Percentiles rank a stretch among this genome's conserved stretches.
phyloP scores from a whole-genome alignment of 2,329 filamentous ascomycete genomes.

The Zarea fungicola region DNA sequence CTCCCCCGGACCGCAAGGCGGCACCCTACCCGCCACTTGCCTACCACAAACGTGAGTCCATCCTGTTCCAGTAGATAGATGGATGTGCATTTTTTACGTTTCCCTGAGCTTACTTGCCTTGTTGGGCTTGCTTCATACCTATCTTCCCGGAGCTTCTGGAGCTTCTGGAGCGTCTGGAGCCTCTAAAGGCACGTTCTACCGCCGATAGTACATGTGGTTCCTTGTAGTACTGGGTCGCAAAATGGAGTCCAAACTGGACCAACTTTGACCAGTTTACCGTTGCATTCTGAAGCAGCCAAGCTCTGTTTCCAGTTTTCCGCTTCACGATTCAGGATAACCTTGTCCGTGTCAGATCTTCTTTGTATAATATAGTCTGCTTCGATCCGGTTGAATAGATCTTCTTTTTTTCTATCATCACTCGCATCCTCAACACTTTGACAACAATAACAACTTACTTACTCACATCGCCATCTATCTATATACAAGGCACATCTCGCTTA shows the following conservation, averaged over 20 bases:
- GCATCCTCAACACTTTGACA: not conserved
- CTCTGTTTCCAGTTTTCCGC: not conserved
- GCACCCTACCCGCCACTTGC: no score
- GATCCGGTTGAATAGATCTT: not conserved
- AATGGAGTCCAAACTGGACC: conserved; percentile 6
- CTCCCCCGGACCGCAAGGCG: conserved; percentile 1
- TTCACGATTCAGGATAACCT: not conserved
- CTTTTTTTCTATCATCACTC: not conserved
- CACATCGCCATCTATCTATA: not conserved
- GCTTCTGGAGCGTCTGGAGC: no score
- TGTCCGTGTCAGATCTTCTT: conserved; percentile 1
- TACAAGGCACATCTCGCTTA: not conserved
- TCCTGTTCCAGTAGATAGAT: no score
- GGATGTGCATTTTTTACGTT: no score
- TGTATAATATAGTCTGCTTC: conserved; percentile 6
- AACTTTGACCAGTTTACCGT: conserved; percentile 7
- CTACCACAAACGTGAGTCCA: no score
- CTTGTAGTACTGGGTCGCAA: not conserved
- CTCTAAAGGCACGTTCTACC: not conserved
- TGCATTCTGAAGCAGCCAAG: not conserved
- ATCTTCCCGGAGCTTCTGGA: no score
- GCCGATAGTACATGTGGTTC: not conserved
- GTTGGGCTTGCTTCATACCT: conserved; percentile 1
- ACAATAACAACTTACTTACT: not conserved
- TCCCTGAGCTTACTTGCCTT: conserved; percentile 10